phyloP scores from a whole-genome alignment of 208 protist species.

The Dictyostelium gargantuum region DNA sequence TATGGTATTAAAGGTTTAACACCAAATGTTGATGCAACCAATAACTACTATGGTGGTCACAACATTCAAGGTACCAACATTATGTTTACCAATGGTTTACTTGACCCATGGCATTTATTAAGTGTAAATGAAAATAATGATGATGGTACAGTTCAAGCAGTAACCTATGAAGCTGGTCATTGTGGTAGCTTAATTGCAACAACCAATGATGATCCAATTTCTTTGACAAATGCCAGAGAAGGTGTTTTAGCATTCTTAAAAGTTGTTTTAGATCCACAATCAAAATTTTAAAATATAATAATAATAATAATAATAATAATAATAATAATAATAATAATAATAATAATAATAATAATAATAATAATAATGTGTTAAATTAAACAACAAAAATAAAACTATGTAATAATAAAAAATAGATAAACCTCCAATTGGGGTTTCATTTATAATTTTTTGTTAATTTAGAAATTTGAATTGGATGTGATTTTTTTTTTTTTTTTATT shows the following conservation, averaged over 20 bases:
- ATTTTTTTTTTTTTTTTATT: too few species aligned
- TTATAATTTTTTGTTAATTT: too few species aligned
- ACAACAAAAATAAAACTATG: too few species aligned
- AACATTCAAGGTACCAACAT: background rate
- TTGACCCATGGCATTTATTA: slow-evolving; percentile 48
- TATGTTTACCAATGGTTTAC: slow-evolving; percentile 46
- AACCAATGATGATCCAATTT: slow-evolving; percentile 10
- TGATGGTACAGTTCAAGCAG: background rate
- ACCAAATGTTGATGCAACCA: slow-evolving; percentile 16
- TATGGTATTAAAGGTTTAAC: slow-evolving; percentile 12
- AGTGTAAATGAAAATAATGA: slow-evolving; percentile 1
- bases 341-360: too few species aligned
- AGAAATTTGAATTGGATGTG: too few species aligned
- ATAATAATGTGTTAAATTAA: too few species aligned
- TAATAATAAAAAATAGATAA: too few species aligned
- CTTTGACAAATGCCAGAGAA: background rate
- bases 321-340: too few species aligned
- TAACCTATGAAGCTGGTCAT: slow-evolving; percentile 39
- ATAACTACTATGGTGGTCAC: slow-evolving; percentile 32
- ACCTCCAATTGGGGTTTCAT: too few species aligned
- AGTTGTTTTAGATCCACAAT: background rate
- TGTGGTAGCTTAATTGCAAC: slow-evolving; percentile 18
- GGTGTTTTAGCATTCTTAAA: background rate
- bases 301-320: too few species aligned
- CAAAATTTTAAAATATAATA: background rate